Evolutionary conservation across 495 filamentous ascomycete genomes (phyloP), one percentile per base, ranked within the genome.

Genomic region (Neurospora tetrasperma): DNA sequence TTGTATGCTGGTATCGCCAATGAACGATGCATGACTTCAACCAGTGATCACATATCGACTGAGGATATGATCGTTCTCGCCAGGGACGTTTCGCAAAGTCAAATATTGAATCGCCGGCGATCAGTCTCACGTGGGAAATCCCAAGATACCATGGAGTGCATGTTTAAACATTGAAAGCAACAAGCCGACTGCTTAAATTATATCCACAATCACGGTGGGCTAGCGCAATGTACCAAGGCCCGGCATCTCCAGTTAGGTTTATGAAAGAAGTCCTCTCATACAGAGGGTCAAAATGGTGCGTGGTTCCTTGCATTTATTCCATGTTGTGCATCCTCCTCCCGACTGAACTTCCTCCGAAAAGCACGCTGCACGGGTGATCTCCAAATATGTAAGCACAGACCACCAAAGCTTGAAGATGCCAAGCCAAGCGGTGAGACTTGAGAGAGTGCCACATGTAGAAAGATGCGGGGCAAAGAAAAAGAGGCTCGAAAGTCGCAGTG

Each of bases 341-440:
- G 6, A 35, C 14, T 66, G 54, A 66, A 16, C 14, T 66, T 66
- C 54, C 54, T 66, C 54, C 4, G 6, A 62, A 66, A 66, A 66
- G 54, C 48, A 66, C 27, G 54, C 54, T 66, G 54, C 14, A 14
- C 27, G 54, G 54, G 3, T 35, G 54, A 66, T 66, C 54, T 66
- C 27, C 54, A 66, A 66, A 66, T 66, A 66, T 66, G 54, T 66
- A 66, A 66, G 54, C 54, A 66, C 54, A 35, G 54, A 18, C 54
- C 54, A 66, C 54, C 16, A 31, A 35, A 18, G 48, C 27, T 18
- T 35, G 16, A 27, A 66, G 54, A 38, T 59, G 70, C 70, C 43
- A 73, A 73, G 72, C 68, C 46, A 31, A 68, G 73, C 73, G 73
- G 73, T 74, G 73, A 74, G 72, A 71, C 69, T 27, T 31, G 31